Evolutionary conservation across 257 asterid genomes (phyloP).

Genomic region (Cruciata laevipes): DNA sequence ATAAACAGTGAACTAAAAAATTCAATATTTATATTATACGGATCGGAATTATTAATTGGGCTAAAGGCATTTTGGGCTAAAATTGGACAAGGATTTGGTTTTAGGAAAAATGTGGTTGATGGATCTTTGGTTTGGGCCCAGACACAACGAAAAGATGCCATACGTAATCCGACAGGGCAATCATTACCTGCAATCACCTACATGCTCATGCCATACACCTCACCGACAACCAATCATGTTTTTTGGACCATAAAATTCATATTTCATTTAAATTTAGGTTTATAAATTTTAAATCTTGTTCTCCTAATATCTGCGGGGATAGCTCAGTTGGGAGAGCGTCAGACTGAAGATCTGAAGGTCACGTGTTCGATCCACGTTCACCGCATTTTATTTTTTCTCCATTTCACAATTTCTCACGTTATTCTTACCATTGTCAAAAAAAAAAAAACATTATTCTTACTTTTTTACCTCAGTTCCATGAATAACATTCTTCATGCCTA

Average conservation of each 20-base stretch:
- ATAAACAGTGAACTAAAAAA: no score
- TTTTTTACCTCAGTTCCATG: no score
- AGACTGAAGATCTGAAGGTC: conserved; percentile 79
- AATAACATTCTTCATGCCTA: neutral
- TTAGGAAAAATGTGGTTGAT: no score
- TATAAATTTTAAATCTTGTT: neutral
- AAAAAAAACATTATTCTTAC: no score
- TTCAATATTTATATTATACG: no score
- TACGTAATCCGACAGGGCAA: neutral
- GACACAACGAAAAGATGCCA: no score
- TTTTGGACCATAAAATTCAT: neutral
- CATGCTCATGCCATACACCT: neutral
- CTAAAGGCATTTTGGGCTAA: neutral
- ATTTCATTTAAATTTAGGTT: no score
- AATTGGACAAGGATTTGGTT: no score
- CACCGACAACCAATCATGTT: neutral
- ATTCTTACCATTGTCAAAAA: no score
- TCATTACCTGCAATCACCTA: no score
- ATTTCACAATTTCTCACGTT: neutral
- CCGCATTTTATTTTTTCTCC: conserved; percentile 4
- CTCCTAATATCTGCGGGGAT: conserved; percentile 44
- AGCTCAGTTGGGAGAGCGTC: conserved; percentile 96
- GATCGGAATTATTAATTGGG: no score
- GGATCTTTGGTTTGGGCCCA: no score
- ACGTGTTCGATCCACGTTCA: conserved; percentile 22